Evolutionary conservation across 139 green algal genomes (phyloP).

Genomic region (Eudorina sp.): DNA sequence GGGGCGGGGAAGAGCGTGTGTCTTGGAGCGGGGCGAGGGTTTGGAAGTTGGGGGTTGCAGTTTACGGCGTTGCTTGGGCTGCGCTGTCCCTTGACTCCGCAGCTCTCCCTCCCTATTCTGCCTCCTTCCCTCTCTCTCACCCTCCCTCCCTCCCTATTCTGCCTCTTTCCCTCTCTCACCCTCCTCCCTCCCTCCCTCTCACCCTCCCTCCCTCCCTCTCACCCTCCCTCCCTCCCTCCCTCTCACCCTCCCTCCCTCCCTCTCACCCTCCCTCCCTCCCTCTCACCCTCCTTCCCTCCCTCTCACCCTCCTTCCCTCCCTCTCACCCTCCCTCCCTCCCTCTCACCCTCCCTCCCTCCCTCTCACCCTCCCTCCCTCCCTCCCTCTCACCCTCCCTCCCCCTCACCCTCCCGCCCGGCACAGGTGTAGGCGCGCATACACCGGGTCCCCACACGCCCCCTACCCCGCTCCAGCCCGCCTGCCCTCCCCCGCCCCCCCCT

Average conservation of each 20-base stretch:
- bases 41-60: too few species aligned
- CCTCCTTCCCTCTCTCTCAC: too few species aligned
- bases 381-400: neutral
- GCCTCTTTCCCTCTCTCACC: neutral
- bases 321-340: neutral
- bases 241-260: neutral
- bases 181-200: neutral
- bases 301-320: neutral
- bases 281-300: neutral
- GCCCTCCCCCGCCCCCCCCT: neutral
- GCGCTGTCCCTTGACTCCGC: too few species aligned
- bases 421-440: neutral
- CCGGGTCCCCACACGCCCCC: neutral
- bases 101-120: too few species aligned
- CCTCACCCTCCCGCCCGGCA: too few species aligned
- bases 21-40: too few species aligned
- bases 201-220: neutral
- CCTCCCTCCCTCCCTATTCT: too few species aligned
- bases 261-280: neutral
- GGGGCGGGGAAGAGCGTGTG: too few species aligned
- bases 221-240: too few species aligned
- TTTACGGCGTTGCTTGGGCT: too few species aligned
- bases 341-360: neutral
- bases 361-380: neutral
- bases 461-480: neutral